Conservation (phyloP, 768 basidiomycete genomes). For the Chalciporus piperatus region DNA sequence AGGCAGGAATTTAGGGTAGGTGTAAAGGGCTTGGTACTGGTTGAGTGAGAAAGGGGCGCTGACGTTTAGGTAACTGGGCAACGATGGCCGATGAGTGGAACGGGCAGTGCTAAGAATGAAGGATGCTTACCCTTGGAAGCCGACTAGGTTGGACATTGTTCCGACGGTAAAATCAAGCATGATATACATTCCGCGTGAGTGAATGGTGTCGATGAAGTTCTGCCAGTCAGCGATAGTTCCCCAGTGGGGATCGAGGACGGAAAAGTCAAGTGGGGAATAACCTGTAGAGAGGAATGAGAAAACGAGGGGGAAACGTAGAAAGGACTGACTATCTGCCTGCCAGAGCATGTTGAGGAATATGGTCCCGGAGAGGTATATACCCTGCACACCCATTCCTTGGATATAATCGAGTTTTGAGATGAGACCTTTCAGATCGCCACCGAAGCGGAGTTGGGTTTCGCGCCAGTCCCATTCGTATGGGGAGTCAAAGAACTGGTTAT, state of each 20-base stretch:
- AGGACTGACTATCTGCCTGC: slow-evolving; percentile 86
- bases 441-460: slow-evolving; percentile 86
- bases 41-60: slow-evolving; percentile 77
- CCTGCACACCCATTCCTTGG: slow-evolving; percentile 80
- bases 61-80: slow-evolving; percentile 59
- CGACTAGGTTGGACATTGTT: slow-evolving; percentile 86
- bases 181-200: slow-evolving; percentile 83
- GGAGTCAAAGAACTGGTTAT: slow-evolving; percentile 86
- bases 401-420: slow-evolving; percentile 78
- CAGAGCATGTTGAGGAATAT: slow-evolving; percentile 95
- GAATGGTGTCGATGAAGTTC: slow-evolving; percentile 69
- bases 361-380: slow-evolving; percentile 91
- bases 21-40: slow-evolving; percentile 76
- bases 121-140: slow-evolving; percentile 68
- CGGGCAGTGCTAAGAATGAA: slow-evolving; percentile 6
- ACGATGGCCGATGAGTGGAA: slow-evolving; percentile 10
- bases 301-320: neutral
- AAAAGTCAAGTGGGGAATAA: slow-evolving; percentile 92
- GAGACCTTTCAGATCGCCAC: slow-evolving; percentile 85
- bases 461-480: slow-evolving; percentile 81
- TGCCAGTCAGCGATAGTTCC: slow-evolving; percentile 83
- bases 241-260: slow-evolving; percentile 90
- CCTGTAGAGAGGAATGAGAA: slow-evolving; percentile 36
- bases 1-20: slow-evolving; percentile 68
- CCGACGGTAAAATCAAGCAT: slow-evolving; percentile 95